phyloP scores from a whole-genome alignment of 768 basidiomycete genomes.

The Sporobolomyces roseus region DNA sequence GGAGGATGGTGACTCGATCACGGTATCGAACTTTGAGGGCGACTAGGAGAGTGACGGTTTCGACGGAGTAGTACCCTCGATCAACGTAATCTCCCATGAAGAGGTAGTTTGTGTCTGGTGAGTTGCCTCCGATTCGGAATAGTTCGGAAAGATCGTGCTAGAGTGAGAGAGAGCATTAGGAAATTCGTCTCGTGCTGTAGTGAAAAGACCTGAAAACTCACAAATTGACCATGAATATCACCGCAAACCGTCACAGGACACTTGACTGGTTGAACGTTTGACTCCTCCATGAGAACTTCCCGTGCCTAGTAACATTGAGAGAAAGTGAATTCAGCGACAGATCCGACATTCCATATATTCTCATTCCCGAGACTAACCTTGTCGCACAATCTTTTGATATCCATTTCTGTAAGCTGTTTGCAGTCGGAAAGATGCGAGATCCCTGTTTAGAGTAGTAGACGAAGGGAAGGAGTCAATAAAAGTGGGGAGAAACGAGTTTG shows the following conservation, averaged over 20 bases:
- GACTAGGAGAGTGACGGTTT: slow-evolving; percentile 95
- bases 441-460: slow-evolving; percentile 51
- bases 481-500: not conserved
- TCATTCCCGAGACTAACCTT: too few relatives aligned
- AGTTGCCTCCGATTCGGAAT: slow-evolving; percentile 97
- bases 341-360: not conserved
- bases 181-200: not conserved
- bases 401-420: slow-evolving; percentile 89
- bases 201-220: slow-evolving; percentile 54
- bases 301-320: slow-evolving; percentile 66
- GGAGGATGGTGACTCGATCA: slow-evolving; percentile 93
- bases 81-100: slow-evolving; percentile 99
- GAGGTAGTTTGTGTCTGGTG: slow-evolving; percentile 98
- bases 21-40: slow-evolving; percentile 96
- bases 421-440: slow-evolving; percentile 94
- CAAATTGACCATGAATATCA: slow-evolving; percentile 99
- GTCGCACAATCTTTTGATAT: slow-evolving; percentile 97
- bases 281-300: slow-evolving; percentile 98
- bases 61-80: slow-evolving; percentile 96
- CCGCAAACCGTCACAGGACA: slow-evolving; percentile 99
- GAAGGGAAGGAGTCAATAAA: not conserved
- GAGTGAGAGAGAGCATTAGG: too few relatives aligned
- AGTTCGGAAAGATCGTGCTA: slow-evolving; percentile 99
- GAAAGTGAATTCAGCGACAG: not conserved
- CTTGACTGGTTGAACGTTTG: slow-evolving; percentile 95